Percentiles rank a stretch among this genome's conserved stretches.
Evolutionary conservation across 75 land plant species (phyloP).

Genomic region (Cryptomeria japonica): DNA sequence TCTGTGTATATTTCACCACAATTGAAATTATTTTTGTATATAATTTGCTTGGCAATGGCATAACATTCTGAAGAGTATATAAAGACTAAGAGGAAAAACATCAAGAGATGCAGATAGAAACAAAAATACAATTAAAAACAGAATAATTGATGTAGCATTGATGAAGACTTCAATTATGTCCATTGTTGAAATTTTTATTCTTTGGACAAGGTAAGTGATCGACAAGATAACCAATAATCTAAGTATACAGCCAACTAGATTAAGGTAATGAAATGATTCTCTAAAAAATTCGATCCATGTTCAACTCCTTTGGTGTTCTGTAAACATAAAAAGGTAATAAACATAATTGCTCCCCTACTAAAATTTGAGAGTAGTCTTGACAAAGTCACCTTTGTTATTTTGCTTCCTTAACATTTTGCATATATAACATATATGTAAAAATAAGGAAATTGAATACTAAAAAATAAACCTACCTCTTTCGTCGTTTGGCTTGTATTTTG

Average conservation of each 20-base stretch:
- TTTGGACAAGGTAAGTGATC: background rate
- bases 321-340: background rate
- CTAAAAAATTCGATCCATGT: background rate
- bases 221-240: background rate
- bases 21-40: background rate
- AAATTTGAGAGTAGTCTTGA: background rate
- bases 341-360: background rate
- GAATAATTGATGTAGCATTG: background rate
- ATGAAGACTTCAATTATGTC: background rate
- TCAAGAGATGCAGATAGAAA: background rate
- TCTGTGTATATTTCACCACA: background rate
- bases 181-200: background rate
- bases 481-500: constrained; percentile 80
- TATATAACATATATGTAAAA: background rate
- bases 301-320: background rate
- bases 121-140: background rate
- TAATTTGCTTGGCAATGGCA: background rate
- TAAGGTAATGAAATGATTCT: background rate
- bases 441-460: background rate
- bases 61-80: background rate
- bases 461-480: constrained; percentile 58
- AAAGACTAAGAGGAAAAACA: background rate
- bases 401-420: constrained; percentile 1
- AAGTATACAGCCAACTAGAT: background rate
- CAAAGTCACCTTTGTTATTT: background rate